Conservation (phyloP, 345 rosid species). For the Iberis pinnata region DNA sequence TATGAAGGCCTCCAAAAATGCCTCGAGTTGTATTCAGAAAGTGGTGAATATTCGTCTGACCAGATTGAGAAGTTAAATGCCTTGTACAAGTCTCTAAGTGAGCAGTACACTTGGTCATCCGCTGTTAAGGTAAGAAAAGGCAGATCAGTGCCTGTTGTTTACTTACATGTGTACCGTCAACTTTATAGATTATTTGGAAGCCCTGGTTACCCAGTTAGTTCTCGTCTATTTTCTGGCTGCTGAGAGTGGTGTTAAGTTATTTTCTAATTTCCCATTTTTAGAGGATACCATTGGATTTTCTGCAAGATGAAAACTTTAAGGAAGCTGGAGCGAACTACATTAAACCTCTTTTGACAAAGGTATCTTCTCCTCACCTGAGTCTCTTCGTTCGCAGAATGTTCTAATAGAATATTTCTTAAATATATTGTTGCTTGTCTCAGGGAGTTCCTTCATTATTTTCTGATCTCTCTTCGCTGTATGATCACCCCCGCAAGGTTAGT, state of each 20-base stretch:
- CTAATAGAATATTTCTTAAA: constrained; percentile 14
- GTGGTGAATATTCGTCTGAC: constrained; percentile 57
- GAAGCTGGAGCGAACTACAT: constrained; percentile 78
- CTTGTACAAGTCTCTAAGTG: constrained; percentile 66
- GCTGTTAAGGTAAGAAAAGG: constrained; percentile 75
- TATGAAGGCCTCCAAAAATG: constrained; percentile 90
- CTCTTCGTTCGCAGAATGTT: constrained; percentile 11
- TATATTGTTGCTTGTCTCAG: constrained; percentile 33
- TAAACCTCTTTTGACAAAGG: constrained; percentile 85
- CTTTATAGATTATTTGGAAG: no score
- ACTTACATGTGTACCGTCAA: no score
- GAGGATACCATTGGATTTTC: constrained; percentile 98
- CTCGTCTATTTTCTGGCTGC: neutral
- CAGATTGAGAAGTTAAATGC: constrained; percentile 69
- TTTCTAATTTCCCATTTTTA: constrained; percentile 29
- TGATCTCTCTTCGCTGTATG: constrained; percentile 87
- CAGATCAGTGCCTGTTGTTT: constrained; percentile 3
- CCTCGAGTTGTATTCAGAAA: constrained; percentile 50
- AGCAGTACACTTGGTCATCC: constrained; percentile 75
- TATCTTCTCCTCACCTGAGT: constrained; percentile 18
- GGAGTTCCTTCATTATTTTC: constrained; percentile 98
- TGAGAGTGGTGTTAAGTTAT: neutral
- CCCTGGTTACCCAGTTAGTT: neutral
- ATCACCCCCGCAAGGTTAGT: constrained; percentile 76
- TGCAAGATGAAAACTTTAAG: constrained; percentile 67